phyloP scores from a whole-genome alignment of 1,284 basidiomycete species.

The Cystobasidiaceae sp. region DNA sequence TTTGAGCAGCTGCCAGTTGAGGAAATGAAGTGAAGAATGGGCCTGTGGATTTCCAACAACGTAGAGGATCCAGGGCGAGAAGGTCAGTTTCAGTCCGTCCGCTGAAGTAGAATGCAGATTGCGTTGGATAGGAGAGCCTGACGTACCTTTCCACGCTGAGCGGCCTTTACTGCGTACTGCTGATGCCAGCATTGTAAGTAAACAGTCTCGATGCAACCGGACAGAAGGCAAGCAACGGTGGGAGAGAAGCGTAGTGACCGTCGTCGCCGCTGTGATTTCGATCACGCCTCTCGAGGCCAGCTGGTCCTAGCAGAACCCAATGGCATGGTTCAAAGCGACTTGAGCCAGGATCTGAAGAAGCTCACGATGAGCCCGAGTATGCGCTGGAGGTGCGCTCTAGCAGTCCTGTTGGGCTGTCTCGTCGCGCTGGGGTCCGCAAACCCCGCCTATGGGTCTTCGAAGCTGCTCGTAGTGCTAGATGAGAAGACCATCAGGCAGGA shows the following conservation, averaged over 20 bases:
- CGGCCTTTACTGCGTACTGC: constrained; percentile 34
- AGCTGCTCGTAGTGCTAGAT: constrained; percentile 72
- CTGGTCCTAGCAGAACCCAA: neutral
- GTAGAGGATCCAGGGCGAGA: neutral
- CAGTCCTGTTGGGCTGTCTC: neutral
- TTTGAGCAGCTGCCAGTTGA: constrained; percentile 74
- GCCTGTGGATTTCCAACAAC: constrained; percentile 54
- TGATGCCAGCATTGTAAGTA: constrained; percentile 37
- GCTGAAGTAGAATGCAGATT: too few relatives aligned
- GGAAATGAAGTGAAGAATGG: constrained; percentile 94
- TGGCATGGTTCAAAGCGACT: too few relatives aligned
- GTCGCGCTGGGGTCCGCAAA: neutral
- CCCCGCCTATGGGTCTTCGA: constrained; percentile 1
- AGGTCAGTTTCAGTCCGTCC: neutral
- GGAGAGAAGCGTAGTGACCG: too few relatives aligned
- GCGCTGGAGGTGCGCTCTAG: neutral
- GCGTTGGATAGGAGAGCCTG: neutral
- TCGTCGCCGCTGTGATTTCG: too few relatives aligned
- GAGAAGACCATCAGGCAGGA: constrained; percentile 56
- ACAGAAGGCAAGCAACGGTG: too few relatives aligned
- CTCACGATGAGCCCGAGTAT: neutral
- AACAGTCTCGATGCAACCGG: too few relatives aligned
- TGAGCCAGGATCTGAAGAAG: neutral
- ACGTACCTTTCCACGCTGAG: constrained; percentile 44
- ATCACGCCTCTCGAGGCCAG: neutral